These are phyloP conservation scores for Gautieria morchelliformis DNA, from an alignment of 768 basidiomycete species.

Conservation along the genomic window DNA sequence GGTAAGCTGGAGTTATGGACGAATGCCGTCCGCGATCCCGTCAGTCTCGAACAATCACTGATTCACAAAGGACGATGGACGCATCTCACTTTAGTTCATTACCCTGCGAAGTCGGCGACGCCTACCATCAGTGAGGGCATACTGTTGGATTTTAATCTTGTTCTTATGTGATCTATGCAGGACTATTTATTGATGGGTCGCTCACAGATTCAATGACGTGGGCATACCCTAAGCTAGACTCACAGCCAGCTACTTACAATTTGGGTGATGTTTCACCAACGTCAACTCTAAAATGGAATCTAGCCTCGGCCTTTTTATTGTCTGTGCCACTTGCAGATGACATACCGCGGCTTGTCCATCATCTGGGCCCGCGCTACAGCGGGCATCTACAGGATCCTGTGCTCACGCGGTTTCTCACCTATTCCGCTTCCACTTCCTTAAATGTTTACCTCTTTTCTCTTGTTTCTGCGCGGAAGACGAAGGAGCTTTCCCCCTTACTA, in stretches of 20 bases:
- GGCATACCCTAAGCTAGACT: constrained; percentile 49
- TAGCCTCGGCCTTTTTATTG: neutral
- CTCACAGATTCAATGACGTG: constrained; percentile 54
- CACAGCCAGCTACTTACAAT: constrained; percentile 33
- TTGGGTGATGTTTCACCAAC: constrained; percentile 33
- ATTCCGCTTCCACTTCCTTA: constrained; percentile 74
- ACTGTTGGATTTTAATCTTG: neutral
- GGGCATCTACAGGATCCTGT: constrained; percentile 66
- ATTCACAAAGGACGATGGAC: constrained; percentile 58
- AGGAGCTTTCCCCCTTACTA: constrained; percentile 29
- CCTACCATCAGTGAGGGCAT: constrained; percentile 47
- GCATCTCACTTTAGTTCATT: constrained; percentile 58
- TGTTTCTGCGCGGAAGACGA: constrained; percentile 11
- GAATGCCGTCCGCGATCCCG: constrained; percentile 28
- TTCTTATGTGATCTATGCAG: constrained; percentile 25
- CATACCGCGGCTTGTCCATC: constrained; percentile 64
- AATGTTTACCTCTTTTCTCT: constrained; percentile 62
- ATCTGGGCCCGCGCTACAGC: constrained; percentile 71
- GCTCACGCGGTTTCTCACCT: constrained; percentile 70
- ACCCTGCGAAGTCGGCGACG: constrained; percentile 44
- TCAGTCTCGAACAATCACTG: constrained; percentile 34
- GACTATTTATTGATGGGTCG: constrained; percentile 66
- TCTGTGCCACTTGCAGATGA: constrained; percentile 35
- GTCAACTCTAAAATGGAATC: neutral
- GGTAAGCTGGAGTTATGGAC: constrained; percentile 47